Conservation (phyloP, 2,329 filamentous ascomycete species). For the Diaporthe vexans region DNA sequence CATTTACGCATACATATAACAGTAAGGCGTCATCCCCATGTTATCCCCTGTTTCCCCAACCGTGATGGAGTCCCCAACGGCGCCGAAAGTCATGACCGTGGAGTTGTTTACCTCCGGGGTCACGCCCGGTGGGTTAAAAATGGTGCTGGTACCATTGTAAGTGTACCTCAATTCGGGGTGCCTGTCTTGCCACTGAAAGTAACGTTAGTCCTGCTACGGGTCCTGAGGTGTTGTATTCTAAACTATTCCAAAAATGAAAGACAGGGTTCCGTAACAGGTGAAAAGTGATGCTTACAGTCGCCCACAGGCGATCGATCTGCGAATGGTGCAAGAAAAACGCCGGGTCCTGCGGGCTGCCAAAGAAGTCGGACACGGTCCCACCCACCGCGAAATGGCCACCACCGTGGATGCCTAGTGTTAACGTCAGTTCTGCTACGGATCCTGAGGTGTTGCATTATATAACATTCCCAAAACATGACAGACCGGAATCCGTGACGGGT, state of each 20-base stretch:
- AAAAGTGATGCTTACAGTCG: not conserved
- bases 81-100: conserved; percentile 33
- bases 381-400: conserved; percentile 35
- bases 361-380: conserved; percentile 27
- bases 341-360: conserved; percentile 47
- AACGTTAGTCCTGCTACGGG: too few species aligned
- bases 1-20: conserved; percentile 35
- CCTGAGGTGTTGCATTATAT: too few species aligned
- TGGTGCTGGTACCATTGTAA: conserved; percentile 35
- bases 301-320: conserved; percentile 47
- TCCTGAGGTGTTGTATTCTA: too few species aligned
- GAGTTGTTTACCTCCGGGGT: conserved; percentile 34
- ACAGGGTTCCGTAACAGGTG: too few species aligned
- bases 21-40: conserved; percentile 25
- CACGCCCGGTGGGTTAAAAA: conserved; percentile 31
- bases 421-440: too few species aligned
- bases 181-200: conserved; percentile 40
- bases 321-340: conserved; percentile 53
- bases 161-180: conserved; percentile 28
- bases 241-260: too few species aligned
- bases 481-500: too few species aligned
- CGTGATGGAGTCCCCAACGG: conserved; percentile 12
- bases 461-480: too few species aligned
- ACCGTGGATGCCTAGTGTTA: conserved; percentile 34
- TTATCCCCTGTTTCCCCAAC: conserved; percentile 23